Evolutionary conservation across 164 flowering plant species (phyloP).

Genomic region (Stephania cephalantha): DNA sequence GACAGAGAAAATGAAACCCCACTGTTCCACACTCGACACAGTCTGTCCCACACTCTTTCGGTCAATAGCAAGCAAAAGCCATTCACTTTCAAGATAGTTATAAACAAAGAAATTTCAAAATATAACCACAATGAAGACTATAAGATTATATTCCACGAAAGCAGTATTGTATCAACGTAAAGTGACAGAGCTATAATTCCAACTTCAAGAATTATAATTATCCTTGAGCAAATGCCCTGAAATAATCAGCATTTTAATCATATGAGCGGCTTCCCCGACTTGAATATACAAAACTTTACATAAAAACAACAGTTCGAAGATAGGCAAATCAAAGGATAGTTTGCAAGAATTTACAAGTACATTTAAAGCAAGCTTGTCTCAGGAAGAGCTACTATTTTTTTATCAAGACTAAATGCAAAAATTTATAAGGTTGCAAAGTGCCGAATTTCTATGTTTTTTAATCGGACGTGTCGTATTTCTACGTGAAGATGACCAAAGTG

Average conservation of each 20-base stretch:
- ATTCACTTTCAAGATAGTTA: not conserved
- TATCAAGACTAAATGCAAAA: not conserved
- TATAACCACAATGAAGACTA: not conserved
- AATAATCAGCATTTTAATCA: not conserved
- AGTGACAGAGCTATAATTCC: not conserved
- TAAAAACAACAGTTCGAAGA: not conserved
- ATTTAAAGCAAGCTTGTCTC: no score
- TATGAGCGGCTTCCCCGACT: not conserved
- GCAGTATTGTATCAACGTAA: not conserved
- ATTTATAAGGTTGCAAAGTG: not conserved
- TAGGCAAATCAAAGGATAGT: no score
- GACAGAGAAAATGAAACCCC: not conserved
- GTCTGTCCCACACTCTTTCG: not conserved
- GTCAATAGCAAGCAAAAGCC: not conserved
- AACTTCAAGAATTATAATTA: not conserved
- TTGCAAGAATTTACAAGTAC: no score
- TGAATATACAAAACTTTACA: not conserved
- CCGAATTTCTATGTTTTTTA: not conserved
- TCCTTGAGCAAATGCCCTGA: not conserved
- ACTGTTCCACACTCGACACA: not conserved
- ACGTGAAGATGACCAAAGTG: not conserved
- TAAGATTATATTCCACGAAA: not conserved
- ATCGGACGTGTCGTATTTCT: no score
- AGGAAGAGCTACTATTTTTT: not conserved
- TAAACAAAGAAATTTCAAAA: not conserved